Base-by-base conservation (phyloP, 2,329 filamentous ascomycete genomes). In the Claviceps paspali region DNA sequence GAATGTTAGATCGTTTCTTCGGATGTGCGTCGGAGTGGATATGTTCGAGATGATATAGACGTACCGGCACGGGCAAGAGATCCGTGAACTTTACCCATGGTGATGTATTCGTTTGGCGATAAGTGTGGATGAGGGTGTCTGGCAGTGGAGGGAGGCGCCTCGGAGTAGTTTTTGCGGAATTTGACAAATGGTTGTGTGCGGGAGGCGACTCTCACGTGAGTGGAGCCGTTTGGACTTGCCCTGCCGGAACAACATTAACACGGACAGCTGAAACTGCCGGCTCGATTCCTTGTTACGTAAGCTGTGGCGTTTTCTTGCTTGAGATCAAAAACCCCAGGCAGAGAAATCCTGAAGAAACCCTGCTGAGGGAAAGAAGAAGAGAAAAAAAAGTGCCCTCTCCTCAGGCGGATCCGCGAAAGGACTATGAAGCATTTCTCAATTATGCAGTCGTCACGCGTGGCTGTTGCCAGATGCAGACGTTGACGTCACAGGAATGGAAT, bases 11-110 rank as follows among this genome's bases (percentile, higher is more conserved):
- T 24, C 7, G 6, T 8, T 28, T 21, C 9, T 11, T 34, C 11
- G 14, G 5, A n/a, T n/a, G n/a, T n/a, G n/a, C n/a, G n/a, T n/a
- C n/a, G n/a, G n/a, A n/a, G n/a, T n/a, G n/a, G n/a, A n/a, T n/a
- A n/a, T n/a, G n/a, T n/a, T n/a, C n/a, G n/a, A n/a, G n/a, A n/a
- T n/a, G n/a, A n/a, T n/a, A n/a, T n/a, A n/a, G n/a, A 54, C 60
- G 40, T 65, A 65, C 64, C 65, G 52, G 83, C 84, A 85, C 84
- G 83, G 65, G 83, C 83, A 68, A 91, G 81, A 63, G 83, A 91
- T 65, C 83, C 83, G 80, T 88, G 83, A 67, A 88, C 82, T 73
- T 88, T 88, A 72, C 82, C 82, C 82, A 88, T 87, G 66, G 64
- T 82, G 59, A 56, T 52, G 55, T 53, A 57, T 56, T 17, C 51